Evolutionary conservation across 768 basidiomycete species (phyloP).

Genomic region (Multifurca ochricompacta): DNA sequence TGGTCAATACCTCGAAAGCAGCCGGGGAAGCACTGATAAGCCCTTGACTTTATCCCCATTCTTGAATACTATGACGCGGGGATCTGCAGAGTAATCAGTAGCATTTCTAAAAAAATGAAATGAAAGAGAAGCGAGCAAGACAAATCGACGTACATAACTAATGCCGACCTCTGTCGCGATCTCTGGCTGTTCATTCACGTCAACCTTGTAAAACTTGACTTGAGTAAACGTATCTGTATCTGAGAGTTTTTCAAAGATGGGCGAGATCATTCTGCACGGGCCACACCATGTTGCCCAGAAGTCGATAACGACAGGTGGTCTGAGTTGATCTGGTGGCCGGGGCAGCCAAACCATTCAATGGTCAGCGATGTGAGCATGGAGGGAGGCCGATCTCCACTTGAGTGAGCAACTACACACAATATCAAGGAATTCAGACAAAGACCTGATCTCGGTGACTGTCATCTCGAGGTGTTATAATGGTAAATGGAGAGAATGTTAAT

Average conservation of each 20-base stretch:
- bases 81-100: slow-evolving; percentile 29
- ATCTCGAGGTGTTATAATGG: too few relatives aligned
- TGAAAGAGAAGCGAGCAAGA: background rate
- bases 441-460: background rate
- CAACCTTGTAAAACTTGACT: slow-evolving; percentile 66
- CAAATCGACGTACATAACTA: slow-evolving; percentile 44
- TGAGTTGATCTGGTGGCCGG: slow-evolving; percentile 38
- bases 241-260: slow-evolving; percentile 54
- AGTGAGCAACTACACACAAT: slow-evolving; percentile 32
- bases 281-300: slow-evolving; percentile 79
- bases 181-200: slow-evolving; percentile 52
- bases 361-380: background rate
- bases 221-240: slow-evolving; percentile 25
- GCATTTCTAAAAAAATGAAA: background rate
- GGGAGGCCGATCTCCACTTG: background rate
- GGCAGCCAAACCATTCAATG: slow-evolving; percentile 20
- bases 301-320: slow-evolving; percentile 48
- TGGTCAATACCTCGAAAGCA: slow-evolving; percentile 32
- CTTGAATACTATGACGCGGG: slow-evolving; percentile 36
- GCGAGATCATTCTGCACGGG: slow-evolving; percentile 59
- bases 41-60: slow-evolving; percentile 30
- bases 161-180: slow-evolving; percentile 53
- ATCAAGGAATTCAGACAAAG: background rate
- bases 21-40: slow-evolving; percentile 43
- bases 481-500: too few relatives aligned